Conservation (phyloP, 805 yeast genomes). For the Blastobotrys americana region DNA sequence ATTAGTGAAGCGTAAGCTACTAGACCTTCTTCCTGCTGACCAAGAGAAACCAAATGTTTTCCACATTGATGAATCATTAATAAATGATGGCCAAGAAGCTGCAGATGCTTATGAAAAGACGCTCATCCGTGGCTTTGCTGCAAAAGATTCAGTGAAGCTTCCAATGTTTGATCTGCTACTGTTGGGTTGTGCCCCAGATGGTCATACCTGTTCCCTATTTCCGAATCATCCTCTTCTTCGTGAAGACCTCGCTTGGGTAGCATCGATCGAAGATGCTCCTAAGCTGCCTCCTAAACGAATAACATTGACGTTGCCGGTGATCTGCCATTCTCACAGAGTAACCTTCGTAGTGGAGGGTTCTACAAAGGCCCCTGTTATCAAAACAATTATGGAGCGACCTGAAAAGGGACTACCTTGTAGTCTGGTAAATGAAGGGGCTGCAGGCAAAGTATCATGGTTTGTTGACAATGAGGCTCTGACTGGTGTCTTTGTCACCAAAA, state of each 20-base stretch:
- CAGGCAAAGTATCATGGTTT: slow-evolving; percentile 94
- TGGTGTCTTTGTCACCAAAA: slow-evolving; percentile 68
- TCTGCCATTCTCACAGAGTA: slow-evolving; percentile 86
- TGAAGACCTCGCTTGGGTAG: slow-evolving; percentile 91
- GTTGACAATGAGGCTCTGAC: slow-evolving; percentile 89
- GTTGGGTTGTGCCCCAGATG: slow-evolving; percentile 98
- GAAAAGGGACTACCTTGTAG: slow-evolving; percentile 93
- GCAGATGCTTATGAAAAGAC: slow-evolving; percentile 90
- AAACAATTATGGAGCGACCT: slow-evolving; percentile 91
- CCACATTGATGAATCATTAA: slow-evolving; percentile 71
- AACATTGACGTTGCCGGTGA: slow-evolving; percentile 87
- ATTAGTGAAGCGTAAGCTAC: slow-evolving; percentile 71
- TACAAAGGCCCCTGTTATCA: slow-evolving; percentile 86
- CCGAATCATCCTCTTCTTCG: slow-evolving; percentile 86
- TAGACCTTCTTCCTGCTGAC: slow-evolving; percentile 56
- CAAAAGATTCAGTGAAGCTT: slow-evolving; percentile 88
- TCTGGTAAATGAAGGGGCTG: slow-evolving; percentile 92
- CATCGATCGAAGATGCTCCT: slow-evolving; percentile 88
- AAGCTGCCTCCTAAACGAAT: slow-evolving; percentile 79
- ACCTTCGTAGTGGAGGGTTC: slow-evolving; percentile 95
- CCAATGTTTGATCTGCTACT: slow-evolving; percentile 90
- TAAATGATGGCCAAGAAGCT: slow-evolving; percentile 64
- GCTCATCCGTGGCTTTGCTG: slow-evolving; percentile 84
- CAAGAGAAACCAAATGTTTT: slow-evolving; percentile 58
- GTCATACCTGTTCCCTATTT: slow-evolving; percentile 93